phyloP scores from a whole-genome alignment of 345 rosid genomes.

The Citrus reticulata region DNA sequence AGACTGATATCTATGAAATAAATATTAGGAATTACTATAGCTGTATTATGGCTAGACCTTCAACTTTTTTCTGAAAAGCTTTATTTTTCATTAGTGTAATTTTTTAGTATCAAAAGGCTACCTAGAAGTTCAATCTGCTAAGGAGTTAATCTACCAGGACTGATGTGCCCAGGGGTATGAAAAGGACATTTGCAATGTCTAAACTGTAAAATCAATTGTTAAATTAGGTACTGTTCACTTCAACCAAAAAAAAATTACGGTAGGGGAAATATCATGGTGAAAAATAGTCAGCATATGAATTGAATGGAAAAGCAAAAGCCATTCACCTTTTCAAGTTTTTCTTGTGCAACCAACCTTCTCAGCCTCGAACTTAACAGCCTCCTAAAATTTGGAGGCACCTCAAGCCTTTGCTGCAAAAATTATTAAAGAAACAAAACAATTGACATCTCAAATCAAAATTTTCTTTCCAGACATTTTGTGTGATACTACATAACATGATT shows the following conservation, averaged over 20 bases:
- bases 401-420: slow-evolving; percentile 65
- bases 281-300: not conserved
- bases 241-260: not conserved
- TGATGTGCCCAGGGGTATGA: not conserved
- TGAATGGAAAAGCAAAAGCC: not conserved
- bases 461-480: not conserved
- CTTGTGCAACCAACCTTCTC: slow-evolving; percentile 76
- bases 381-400: slow-evolving; percentile 66
- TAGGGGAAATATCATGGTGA: not conserved
- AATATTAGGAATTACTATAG: not conserved
- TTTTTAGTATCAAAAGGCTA: not conserved
- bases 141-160: not conserved
- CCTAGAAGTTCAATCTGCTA: not conserved
- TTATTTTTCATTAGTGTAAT: not conserved
- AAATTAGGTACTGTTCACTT: not conserved
- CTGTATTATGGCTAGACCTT: not conserved
- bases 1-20: not conserved
- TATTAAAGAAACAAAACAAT: slow-evolving; percentile 9
- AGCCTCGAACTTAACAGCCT: slow-evolving; percentile 66
- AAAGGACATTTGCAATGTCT: not conserved
- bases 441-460: not conserved
- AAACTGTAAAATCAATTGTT: not conserved
- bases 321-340: slow-evolving; percentile 76
- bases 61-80: not conserved
- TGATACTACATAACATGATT: not conserved